Base-by-base conservation (phyloP, 768 basidiomycete genomes). In the Pleurotus salmoneostramineus region DNA sequence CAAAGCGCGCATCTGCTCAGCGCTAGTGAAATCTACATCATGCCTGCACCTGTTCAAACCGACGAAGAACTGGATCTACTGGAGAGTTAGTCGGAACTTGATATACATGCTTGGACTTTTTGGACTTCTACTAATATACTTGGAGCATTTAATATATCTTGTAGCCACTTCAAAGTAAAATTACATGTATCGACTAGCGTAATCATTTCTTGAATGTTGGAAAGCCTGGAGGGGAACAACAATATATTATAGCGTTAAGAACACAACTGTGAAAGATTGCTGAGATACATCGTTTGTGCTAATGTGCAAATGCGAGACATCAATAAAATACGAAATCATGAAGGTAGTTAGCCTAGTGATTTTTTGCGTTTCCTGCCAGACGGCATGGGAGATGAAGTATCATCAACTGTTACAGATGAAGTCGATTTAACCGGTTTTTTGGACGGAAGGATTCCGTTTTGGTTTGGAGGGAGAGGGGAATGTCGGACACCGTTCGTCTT, bases 281-380 rank as follows among this genome's bases (percentile, higher is more conserved):
- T 57, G 27, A 17, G 51, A 17, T 51, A 15, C 37, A 43, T 6
- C 32, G 12, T 21, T 31, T 50, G 7, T 32, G 40, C 17, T 42
- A 31, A n/a, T 15, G 50, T 14, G 36, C 50, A 27, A 45, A 43
- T 17, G 43, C 5, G 31, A n/a, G 6, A 45, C 6, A 14, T 17
- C 12, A 11, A 45, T 59, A 27, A 27, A 27, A 27, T 27, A 27
- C 21, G 21, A 27, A 27, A 27, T 27, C 21, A 27, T 27, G 21
- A 27, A 27, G 21, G 21, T 27, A 27, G 50, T 70, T 65, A 75
- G 52, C 67, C 70, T 14, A 74, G 59, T 6, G 74, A 73, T 64
- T 81, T 83, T 72, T 83, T 85, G 60, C 84, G 75, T 66, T 85
- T 85, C 69, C 77, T 81, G 31, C 81, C 79, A 36, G 69, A 65